These are phyloP conservation scores for Suillus ampliporus DNA, from an alignment of 768 basidiomycete genomes.

Conservation along the genomic window DNA sequence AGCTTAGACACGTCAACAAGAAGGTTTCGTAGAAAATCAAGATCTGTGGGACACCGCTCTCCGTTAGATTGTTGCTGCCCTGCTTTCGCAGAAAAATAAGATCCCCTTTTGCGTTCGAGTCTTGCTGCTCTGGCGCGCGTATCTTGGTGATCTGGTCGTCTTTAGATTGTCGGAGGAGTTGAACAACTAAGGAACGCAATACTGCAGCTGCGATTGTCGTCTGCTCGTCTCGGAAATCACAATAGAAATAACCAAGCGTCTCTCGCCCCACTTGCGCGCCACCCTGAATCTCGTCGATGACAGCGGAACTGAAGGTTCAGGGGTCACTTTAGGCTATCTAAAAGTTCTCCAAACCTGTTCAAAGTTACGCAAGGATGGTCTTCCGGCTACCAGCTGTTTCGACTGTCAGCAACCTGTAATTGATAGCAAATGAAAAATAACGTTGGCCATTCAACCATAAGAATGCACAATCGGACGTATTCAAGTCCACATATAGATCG, in stretches of 20 bases:
- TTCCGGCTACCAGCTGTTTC: not conserved
- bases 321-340: not conserved
- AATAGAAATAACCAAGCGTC: conserved; percentile 23
- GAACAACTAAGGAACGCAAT: conserved; percentile 24
- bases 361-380: not conserved
- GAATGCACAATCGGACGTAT: not conserved
- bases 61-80: not conserved
- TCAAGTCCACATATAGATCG: not conserved
- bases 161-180: conserved; percentile 13
- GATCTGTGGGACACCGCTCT: not conserved
- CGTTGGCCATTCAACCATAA: not conserved
- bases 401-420: not conserved
- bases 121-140: not conserved
- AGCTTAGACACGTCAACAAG: not conserved
- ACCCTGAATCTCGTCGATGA: conserved; percentile 15
- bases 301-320: conserved; percentile 12
- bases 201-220: conserved; percentile 15
- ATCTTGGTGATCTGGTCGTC: not conserved
- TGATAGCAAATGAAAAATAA: not conserved
- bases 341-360: not conserved
- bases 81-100: not conserved
- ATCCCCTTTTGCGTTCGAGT: not conserved
- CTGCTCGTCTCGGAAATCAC: conserved; percentile 22
- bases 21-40: not conserved
- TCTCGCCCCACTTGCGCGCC: not conserved